Percentiles rank a stretch among this genome's conserved stretches.
phyloP scores from a whole-genome alignment of 1,139 yeast genomes.

The Suhomyces atakaporum region DNA sequence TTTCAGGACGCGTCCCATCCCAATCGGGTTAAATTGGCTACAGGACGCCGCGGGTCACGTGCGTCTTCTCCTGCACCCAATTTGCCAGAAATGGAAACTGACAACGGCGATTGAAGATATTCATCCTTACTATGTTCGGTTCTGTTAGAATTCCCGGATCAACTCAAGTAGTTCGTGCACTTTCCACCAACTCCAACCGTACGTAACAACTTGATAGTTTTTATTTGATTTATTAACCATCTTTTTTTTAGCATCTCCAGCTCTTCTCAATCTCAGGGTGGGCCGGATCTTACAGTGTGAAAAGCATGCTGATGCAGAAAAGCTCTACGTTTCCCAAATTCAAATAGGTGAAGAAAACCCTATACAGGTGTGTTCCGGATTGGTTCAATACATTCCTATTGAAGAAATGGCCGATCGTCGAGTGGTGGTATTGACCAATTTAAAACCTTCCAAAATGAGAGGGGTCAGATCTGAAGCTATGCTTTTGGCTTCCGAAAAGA shows the following conservation, averaged over 20 bases:
- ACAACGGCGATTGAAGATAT: too few relatives aligned
- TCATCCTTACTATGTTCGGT: too few relatives aligned
- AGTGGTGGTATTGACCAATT: conserved; percentile 82
- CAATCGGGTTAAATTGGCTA: conserved; percentile 23
- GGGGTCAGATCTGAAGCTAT: conserved; percentile 71
- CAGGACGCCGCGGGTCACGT: neutral
- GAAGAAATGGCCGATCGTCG: conserved; percentile 82
- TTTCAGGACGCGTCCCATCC: conserved; percentile 24
- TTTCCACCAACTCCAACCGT: neutral
- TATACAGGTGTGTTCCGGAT: conserved; percentile 57
- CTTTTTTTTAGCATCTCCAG: conserved; percentile 25
- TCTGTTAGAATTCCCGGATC: conserved; percentile 1
- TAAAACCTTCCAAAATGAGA: conserved; percentile 91
- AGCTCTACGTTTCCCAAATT: conserved; percentile 53
- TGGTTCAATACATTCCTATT: conserved; percentile 68
- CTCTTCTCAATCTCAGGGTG: conserved; percentile 36
- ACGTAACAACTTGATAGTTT: too few relatives aligned
- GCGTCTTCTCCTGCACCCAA: conserved; percentile 2
- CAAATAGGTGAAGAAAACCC: conserved; percentile 21
- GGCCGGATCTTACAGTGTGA: conserved; percentile 47
- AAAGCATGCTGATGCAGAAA: conserved; percentile 55
- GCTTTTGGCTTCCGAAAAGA: conserved; percentile 52
- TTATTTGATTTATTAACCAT: too few relatives aligned
- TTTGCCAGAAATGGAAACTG: neutral
- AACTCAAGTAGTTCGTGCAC: neutral